phyloP scores from a whole-genome alignment of 2,329 filamentous ascomycete species.

The Phoma sp. region DNA sequence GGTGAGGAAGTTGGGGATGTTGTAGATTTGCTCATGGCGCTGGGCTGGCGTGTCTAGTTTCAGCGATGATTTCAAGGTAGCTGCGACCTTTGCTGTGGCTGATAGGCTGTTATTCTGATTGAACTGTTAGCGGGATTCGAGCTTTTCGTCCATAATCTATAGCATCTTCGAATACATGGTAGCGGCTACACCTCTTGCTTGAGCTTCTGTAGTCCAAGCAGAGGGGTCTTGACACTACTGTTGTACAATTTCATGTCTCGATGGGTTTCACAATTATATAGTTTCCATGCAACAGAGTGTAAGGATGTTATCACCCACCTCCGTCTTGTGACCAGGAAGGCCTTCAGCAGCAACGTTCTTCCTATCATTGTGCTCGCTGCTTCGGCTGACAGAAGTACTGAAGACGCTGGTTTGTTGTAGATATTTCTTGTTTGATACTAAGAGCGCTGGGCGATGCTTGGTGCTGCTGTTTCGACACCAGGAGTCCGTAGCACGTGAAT shows the following conservation, averaged over 20 bases:
- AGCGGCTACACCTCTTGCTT: neutral
- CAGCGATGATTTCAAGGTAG: slow-evolving; percentile 36
- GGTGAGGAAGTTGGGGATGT: slow-evolving; percentile 91
- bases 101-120: slow-evolving; percentile 9
- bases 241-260: too few species aligned
- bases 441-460: slow-evolving; percentile 2
- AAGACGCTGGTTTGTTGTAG: slow-evolving; percentile 19
- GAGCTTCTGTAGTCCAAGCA: neutral
- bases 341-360: slow-evolving; percentile 9
- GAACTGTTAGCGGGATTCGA: slow-evolving; percentile 1
- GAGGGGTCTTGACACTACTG: neutral
- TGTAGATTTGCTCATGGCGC: slow-evolving; percentile 84
- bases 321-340: slow-evolving; percentile 4
- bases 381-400: slow-evolving; percentile 25
- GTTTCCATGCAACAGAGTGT: neutral
- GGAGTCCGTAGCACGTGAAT: slow-evolving; percentile 42
- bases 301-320: slow-evolving; percentile 20
- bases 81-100: slow-evolving; percentile 29
- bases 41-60: slow-evolving; percentile 29
- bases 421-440: slow-evolving; percentile 5
- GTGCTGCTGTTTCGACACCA: slow-evolving; percentile 21
- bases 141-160: too few species aligned
- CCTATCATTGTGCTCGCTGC: slow-evolving; percentile 15
- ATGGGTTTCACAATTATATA: neutral
- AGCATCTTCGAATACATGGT: too few species aligned